Base-by-base conservation (phyloP, 2,329 filamentous ascomycete genomes). In the Fusarium austroafricanum region DNA sequence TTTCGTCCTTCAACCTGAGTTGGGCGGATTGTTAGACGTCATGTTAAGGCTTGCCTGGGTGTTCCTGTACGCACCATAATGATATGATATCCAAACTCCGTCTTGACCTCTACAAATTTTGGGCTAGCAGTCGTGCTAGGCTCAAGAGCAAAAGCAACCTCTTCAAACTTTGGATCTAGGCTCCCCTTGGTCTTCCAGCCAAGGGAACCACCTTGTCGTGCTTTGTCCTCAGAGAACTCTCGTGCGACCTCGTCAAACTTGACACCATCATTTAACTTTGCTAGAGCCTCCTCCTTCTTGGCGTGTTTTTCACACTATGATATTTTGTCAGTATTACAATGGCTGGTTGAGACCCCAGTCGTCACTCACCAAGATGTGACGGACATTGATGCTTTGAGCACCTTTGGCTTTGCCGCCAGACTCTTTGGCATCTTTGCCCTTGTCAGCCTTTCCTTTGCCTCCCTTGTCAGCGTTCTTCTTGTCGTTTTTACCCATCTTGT, bases 221-320 rank as follows among this genome's bases (percentile, higher is more conserved):
- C 90, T 80, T 94, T 94, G 77, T 94, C 92, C 78, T 94, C 92
- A 0, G 89, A 92, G 74, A 87, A 92, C 69, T 89, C 87, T 53
- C 87, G 82, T 11, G 92, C 92, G 8, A 94, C 90, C 46, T 91
- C 89, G 71, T 93, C 91, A 73, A 94, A 94, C 72, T 90, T 92
- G 50, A 83, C 83, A 2, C 91, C 90, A 5, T 83, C 86, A 38
- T 84, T 84, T 51, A 94, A 78, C 79, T 92, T 90, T 57, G 85
- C 86, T 17, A 93, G 77, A 1, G 92, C 92, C 75, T 93, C 89
- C 75, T 93, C 91, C 75, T 93, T 94, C 78, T 90, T 92, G n/a
- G 83, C 80, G 75, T 93, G 89, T 75, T 94, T 94, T 76, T 90
- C 89, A 73, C 92, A 94, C 81, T 89, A 46, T 28, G 5, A 11